Percentiles rank a stretch among this genome's conserved stretches.
Evolutionary conservation across 352 stramenopile species (phyloP).

Genomic region (Pythium brassicae): DNA sequence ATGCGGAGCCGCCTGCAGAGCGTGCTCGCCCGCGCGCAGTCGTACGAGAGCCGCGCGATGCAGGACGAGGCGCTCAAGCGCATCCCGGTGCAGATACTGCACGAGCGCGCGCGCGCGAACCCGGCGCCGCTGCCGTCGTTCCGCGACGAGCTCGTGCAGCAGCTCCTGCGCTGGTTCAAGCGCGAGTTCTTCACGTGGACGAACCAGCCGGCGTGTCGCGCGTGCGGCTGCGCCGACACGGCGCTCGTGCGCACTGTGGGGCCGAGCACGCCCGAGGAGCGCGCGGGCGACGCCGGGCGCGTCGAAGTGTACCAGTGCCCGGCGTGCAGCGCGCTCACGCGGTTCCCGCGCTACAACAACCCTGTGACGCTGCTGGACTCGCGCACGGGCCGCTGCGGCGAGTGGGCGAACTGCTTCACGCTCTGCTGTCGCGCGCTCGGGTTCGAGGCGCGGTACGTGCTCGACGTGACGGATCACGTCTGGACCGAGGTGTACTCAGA

Average conservation of each 20-base stretch:
- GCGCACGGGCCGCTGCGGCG: constrained; percentile 84
- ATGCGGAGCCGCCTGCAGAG: constrained; percentile 45
- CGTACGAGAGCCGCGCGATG: constrained; percentile 63
- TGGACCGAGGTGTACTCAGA: constrained; percentile 92
- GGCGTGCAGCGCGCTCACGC: constrained; percentile 39
- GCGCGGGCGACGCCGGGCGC: constrained; percentile 50
- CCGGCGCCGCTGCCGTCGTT: constrained; percentile 36
- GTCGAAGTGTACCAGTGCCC: constrained; percentile 88
- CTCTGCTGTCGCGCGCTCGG: constrained; percentile 87
- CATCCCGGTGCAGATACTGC: constrained; percentile 61
- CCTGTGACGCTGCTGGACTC: constrained; percentile 84
- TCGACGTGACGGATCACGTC: constrained; percentile 95
- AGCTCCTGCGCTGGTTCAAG: constrained; percentile 89
- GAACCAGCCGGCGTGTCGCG: constrained; percentile 68
- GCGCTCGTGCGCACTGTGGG: constrained; percentile 31
- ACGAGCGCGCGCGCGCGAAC: constrained; percentile 61
- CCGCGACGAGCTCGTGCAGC: constrained; percentile 68
- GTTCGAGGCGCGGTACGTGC: constrained; percentile 89
- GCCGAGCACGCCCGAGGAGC: constrained; percentile 53
- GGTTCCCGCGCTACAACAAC: constrained; percentile 91
- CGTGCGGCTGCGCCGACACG: constrained; percentile 53
- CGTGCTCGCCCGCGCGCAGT: constrained; percentile 43
- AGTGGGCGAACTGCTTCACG: constrained; percentile 94
- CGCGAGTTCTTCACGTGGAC: constrained; percentile 89
- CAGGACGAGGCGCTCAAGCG: constrained; percentile 61